phyloP scores from a whole-genome alignment of 2,329 filamentous ascomycete species.

The Aspergillus fischeri region DNA sequence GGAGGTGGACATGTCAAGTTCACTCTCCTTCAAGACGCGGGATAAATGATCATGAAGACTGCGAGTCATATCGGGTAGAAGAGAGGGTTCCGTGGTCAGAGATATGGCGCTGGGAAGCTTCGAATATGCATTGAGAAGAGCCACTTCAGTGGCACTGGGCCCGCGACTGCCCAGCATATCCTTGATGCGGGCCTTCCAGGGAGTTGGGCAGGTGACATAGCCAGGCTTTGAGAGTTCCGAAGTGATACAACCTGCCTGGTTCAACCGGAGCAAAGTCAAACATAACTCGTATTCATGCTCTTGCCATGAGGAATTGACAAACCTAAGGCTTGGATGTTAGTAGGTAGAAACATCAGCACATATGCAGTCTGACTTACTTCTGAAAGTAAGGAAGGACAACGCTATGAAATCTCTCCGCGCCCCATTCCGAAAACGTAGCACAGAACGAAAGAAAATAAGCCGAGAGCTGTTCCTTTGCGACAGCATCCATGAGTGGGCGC shows the following conservation, averaged over 20 bases:
- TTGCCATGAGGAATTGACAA: constrained; percentile 69
- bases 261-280: constrained; percentile 62
- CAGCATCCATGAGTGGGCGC: constrained; percentile 58
- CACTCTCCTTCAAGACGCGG: constrained; percentile 59
- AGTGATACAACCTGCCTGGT: constrained; percentile 48
- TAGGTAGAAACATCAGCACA: constrained; percentile 5
- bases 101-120: constrained; percentile 59
- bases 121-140: constrained; percentile 65
- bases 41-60: constrained; percentile 63
- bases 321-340: constrained; percentile 47
- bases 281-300: constrained; percentile 65
- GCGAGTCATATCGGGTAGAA: constrained; percentile 62
- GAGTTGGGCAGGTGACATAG: constrained; percentile 37
- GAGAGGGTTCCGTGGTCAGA: constrained; percentile 57
- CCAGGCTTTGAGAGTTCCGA: constrained; percentile 39
- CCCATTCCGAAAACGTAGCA: constrained; percentile 70
- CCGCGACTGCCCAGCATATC: constrained; percentile 57
- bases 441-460: constrained; percentile 81
- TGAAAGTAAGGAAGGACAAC: constrained; percentile 80
- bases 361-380: constrained; percentile 48
- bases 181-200: constrained; percentile 69
- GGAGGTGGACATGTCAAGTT: constrained; percentile 57
- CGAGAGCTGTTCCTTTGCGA: constrained; percentile 64
- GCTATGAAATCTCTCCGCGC: constrained; percentile 68
- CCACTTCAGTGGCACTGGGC: constrained; percentile 54